Base-by-base conservation (phyloP, 331 rosid genomes). In the Erythrophleum ivorense region DNA sequence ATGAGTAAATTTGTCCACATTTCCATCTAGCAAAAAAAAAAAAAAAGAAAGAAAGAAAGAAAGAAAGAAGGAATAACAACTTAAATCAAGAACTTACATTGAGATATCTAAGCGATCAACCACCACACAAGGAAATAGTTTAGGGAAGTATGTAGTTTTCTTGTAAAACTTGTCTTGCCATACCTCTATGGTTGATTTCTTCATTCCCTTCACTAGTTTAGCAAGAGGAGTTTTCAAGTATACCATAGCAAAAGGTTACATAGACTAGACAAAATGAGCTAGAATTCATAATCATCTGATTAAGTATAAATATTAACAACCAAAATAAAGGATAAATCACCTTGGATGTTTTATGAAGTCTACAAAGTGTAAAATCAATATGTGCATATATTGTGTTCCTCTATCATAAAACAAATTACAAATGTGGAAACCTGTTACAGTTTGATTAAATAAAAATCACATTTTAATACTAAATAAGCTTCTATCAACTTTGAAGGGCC, bases 91-190 rank as follows among this genome's bases (percentile, higher is more conserved):
- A 65, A 68, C 98, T 91, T 88, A 94, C 98, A 16, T 92, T 94
- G 31, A 94, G 88, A 86, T 90, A 94, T 83, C 90, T 94, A 94
- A 86, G 18, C 97, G 95, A 0, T 94, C 97, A 12, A 94, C 97
- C 81, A 94, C 87, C 82, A 90, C 94, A 41, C 92, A 97, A 12
- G 98, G 98, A 73, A 94, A 92, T 31, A 97, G 98, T 88, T 94
- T 95, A 0, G 98, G 98, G 77, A 94, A 81, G 85, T 85, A 83
- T n/a, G 97, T 92, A 18, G 94, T 94, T 86, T 92, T 94, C 80
- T 89, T 94, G 88, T 90, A 94, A 82, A 94, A 94, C 90, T 94
- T 94, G 91, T 92, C 98, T 84, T 91, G 80, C 97, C 98, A 92
- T 15, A 92, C 83, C 57, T 94, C 92, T n/a, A 97, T 91, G 52